A percentile compares a stretch with the other conserved stretches of the same genome.
Evolutionary conservation across 495 filamentous ascomycete species (phyloP).

Genomic region (Jackrogersella minutella): DNA sequence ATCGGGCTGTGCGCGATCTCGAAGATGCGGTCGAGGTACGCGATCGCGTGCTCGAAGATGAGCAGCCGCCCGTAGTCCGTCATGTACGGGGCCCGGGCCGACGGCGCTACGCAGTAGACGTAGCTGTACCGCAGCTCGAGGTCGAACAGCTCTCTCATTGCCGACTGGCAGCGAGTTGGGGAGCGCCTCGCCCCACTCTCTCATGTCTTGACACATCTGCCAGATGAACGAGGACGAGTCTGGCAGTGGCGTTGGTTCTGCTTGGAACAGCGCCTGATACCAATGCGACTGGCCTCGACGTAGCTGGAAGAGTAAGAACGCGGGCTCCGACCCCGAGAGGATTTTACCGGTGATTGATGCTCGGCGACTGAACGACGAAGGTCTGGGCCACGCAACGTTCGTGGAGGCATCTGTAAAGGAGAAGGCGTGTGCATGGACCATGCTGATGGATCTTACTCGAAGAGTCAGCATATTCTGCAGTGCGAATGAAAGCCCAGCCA

Average conservation of each 20-base stretch:
- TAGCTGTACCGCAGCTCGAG: slow-evolving; percentile 86
- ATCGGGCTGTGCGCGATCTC: slow-evolving; percentile 59
- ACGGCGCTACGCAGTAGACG: slow-evolving; percentile 82
- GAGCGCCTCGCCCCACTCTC: slow-evolving; percentile 69
- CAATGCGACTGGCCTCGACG: slow-evolving; percentile 79
- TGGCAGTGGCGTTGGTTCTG: slow-evolving; percentile 64
- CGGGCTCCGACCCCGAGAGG: slow-evolving; percentile 57
- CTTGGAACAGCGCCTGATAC: slow-evolving; percentile 84
- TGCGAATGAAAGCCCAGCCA: not conserved
- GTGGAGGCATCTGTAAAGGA: slow-evolving; percentile 92
- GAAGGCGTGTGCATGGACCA: slow-evolving; percentile 80
- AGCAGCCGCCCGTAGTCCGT: slow-evolving; percentile 73
- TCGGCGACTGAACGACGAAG: slow-evolving; percentile 46
- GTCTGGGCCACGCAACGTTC: slow-evolving; percentile 66
- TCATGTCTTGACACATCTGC: slow-evolving; percentile 69
- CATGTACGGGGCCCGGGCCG: slow-evolving; percentile 67
- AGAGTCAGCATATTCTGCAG: slow-evolving; percentile 3
- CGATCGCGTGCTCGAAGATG: slow-evolving; percentile 82
- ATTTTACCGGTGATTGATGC: slow-evolving; percentile 50
- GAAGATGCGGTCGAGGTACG: slow-evolving; percentile 70
- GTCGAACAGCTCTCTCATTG: slow-evolving; percentile 74
- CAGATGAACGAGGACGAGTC: slow-evolving; percentile 67
- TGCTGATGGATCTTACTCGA: slow-evolving; percentile 73
- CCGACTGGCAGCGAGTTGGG: slow-evolving; percentile 64
- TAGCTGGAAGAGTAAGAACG: slow-evolving; percentile 74